These are phyloP conservation scores for Colletotrichum sp. DNA, from an alignment of 2,329 filamentous ascomycete genomes.

Conservation along the genomic window DNA sequence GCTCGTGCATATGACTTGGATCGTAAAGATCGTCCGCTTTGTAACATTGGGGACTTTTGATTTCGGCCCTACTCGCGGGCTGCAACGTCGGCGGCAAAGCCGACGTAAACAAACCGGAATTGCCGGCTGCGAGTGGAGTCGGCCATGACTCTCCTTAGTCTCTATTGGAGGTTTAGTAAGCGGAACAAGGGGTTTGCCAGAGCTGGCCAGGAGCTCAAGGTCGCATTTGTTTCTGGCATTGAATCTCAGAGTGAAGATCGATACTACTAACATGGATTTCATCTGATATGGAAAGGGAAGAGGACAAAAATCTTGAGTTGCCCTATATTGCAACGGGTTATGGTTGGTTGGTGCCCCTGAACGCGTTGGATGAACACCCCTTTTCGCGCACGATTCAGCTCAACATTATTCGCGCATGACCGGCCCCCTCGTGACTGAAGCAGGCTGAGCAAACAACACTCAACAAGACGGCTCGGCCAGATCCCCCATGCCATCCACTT, in stretches of 20 bases:
- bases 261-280: not conserved
- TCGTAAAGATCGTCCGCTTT: not conserved
- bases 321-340: not conserved
- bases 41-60: not conserved
- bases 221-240: not conserved
- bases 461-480: not conserved
- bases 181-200: not conserved
- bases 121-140: not conserved
- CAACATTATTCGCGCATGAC: not conserved
- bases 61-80: not conserved
- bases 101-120: conserved; percentile 1
- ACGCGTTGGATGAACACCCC: not conserved
- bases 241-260: not conserved
- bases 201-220: not conserved
- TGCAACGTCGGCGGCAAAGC: conserved; percentile 1
- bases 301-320: not conserved
- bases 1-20: not conserved
- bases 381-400: not conserved
- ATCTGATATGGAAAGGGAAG: not conserved
- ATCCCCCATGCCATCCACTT: not conserved
- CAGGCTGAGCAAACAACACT: not conserved
- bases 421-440: not conserved
- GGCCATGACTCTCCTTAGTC: not conserved
- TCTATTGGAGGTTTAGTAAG: not conserved
- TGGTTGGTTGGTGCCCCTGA: not conserved